These are phyloP conservation scores for Boeremia exigua DNA, from an alignment of 2,329 filamentous ascomycete species.

Conservation along the genomic window DNA sequence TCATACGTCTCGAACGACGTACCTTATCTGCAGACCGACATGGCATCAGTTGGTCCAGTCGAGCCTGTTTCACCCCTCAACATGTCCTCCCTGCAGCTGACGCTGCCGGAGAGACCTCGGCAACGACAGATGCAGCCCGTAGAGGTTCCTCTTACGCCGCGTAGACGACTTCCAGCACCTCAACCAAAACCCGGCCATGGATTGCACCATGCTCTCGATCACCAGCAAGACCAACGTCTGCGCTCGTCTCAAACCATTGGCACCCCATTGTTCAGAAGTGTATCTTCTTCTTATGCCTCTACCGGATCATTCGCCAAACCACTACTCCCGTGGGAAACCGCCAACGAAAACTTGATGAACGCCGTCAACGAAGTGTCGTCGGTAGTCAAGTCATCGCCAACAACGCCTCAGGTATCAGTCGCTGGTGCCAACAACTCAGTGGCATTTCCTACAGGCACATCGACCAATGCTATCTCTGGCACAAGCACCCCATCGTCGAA, in stretches of 20 bases:
- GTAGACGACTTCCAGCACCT: constrained; percentile 42
- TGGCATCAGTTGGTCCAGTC: constrained; percentile 10
- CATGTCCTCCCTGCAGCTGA: constrained; percentile 38
- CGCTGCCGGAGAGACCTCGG: constrained; percentile 35
- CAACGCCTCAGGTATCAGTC: constrained; percentile 11
- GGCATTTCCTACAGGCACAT: constrained; percentile 5
- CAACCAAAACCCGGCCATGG: constrained; percentile 35
- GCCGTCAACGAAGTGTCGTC: constrained; percentile 18
- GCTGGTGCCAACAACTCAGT: constrained; percentile 17
- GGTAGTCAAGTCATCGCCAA: constrained; percentile 11
- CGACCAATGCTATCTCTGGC: constrained; percentile 1
- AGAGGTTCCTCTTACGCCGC: constrained; percentile 25
- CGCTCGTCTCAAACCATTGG: constrained; percentile 32
- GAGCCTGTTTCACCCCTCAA: constrained; percentile 39
- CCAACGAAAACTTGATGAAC: constrained; percentile 15
- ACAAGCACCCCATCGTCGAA: constrained; percentile 14
- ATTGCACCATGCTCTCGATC: constrained; percentile 37
- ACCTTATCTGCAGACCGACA: constrained; percentile 26
- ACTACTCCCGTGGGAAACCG: constrained; percentile 26
- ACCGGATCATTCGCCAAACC: constrained; percentile 28
- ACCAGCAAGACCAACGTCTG: constrained; percentile 40
- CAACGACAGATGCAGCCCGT: constrained; percentile 19
- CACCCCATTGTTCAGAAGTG: constrained; percentile 12
- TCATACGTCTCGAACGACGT: constrained; percentile 22
- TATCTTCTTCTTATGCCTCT: background rate